Evolutionary conservation across 1,284 basidiomycete species (phyloP), one percentile per base, ranked within the genome.

Genomic region (Vanrija pseudolonga): DNA sequence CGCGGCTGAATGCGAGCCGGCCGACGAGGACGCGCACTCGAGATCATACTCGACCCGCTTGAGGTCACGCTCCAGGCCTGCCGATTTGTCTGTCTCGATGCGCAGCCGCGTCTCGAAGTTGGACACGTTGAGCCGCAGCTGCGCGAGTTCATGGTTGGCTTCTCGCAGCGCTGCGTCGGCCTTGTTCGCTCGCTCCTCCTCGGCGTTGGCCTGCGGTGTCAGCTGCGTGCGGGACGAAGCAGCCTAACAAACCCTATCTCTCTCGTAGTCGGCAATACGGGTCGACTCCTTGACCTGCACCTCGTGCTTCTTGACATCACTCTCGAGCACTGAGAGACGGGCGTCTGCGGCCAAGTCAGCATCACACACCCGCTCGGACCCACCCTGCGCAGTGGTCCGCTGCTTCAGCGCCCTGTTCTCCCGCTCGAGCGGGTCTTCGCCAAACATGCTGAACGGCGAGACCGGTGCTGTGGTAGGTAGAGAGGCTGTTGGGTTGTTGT

Each of bases 391-490:
- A 15, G 9, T 12, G 12, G 32, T 42, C 50, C 71, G 69, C 48
- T 61, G 59, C 51, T 72, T 76, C 17, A 75, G 57, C 38, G 66
- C 68, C 41, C 60, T 66, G 51, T 71, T 61, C 55, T 72, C 59
- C 42, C 67, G 61, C 38, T 76, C 73, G 11, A 69, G 60, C 36
- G 65, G 71, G 51, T 72, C 71, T 44, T 65, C 59, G 6, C 76
- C 74, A 45, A 75, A 63, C 73, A 74, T 74, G 32, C 32, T 32
- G 32, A 8, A 26, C 26, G 32, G 32, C 24, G 32, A 32, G 32
- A 46, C 19, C 17, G 46, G 26, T 40, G 46, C 50, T 37, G 17
- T 18, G 19, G 26, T 23, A 24, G 32, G 20, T 14, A 40, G 32
- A 32, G 45, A 20, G 17, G 38, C n/a, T n/a, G 20, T 18, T 11